Evolutionary conservation across 768 basidiomycete species (phyloP), one percentile per base, ranked within the genome.

Genomic region (Mycena kentingensis): DNA sequence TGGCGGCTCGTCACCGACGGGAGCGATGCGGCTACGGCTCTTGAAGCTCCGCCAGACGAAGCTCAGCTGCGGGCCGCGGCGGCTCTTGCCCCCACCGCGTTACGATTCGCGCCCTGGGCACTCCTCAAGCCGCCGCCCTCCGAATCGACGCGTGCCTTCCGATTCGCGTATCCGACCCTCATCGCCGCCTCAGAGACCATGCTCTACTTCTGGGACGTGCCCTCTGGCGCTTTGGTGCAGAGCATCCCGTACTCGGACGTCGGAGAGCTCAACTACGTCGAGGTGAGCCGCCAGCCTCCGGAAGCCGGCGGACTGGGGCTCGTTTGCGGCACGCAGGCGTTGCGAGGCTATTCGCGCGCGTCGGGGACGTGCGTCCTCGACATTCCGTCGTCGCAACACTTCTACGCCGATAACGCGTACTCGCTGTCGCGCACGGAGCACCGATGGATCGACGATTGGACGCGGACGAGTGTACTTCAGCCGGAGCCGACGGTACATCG

Each of bases 81-180:
- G 41, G 49, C 31, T 37, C 44, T 28, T 57, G 57, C 51, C 53
- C 54, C 29, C n/a, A 57, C 58, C 6, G 69, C 71, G 6, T 85
- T 84, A 0, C 79, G 78, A 46, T 90, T 90, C 63, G 70, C 65
- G 25, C 81, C 88, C 0, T 87, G 84, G 79, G 80, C 82, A 0
- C 66, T 84, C 21, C 67, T 90, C 11, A 63, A 62, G 4, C 67
- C 77, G 43, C 82, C 84, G 5, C 72, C 64, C 22, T 12, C 21
- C 7, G 26, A 8, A 19, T 27, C 47, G 7, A 74, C 75, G 3
- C 64, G 70, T 3, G 88, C 88, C 0, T 90, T 79, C 66, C 79
- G 87, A 15, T 80, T 88, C 52, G 82, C 82, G 7, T 85, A 85
- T 62, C 88, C 88, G 1, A 80, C 76, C 11, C 70, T 92, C 6